phyloP scores from a whole-genome alignment of 164 flowering plant species.

The Vitis vinifera region DNA sequence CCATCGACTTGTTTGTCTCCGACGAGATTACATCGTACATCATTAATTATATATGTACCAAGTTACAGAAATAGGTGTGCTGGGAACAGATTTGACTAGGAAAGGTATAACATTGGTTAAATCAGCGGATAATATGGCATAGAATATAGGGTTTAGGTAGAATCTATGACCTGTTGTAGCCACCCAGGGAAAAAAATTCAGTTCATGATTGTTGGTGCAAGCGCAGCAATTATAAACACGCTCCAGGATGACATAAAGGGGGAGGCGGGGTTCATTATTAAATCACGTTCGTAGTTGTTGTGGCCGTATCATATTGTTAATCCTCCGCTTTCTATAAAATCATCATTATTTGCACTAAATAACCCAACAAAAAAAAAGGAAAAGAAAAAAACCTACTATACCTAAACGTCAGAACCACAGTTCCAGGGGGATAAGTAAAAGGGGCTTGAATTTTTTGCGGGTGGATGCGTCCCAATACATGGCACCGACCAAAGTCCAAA shows the following conservation, averaged over 20 bases:
- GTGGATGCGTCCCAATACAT: background rate
- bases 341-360: conserved; percentile 7
- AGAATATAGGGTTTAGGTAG: too few relatives aligned
- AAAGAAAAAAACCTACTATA: background rate
- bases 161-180: too few relatives aligned
- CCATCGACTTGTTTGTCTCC: background rate
- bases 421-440: background rate
- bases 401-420: conserved; percentile 6
- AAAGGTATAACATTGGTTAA: background rate
- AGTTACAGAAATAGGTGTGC: too few relatives aligned
- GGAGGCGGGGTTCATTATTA: too few relatives aligned
- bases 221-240: too few relatives aligned
- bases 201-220: too few relatives aligned
- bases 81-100: background rate
- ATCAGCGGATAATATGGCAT: background rate
- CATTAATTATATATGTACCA: background rate
- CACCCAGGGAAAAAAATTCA: too few relatives aligned
- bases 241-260: too few relatives aligned
- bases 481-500: conserved; percentile 20
- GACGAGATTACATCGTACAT: background rate
- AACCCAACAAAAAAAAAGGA: too few relatives aligned
- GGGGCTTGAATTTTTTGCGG: background rate
- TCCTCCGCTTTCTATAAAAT: too few relatives aligned
- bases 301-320: too few relatives aligned
- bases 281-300: too few relatives aligned